Evolutionary conservation across 305 asterid genomes (phyloP).

Genomic region (Euphrasia arctica): DNA sequence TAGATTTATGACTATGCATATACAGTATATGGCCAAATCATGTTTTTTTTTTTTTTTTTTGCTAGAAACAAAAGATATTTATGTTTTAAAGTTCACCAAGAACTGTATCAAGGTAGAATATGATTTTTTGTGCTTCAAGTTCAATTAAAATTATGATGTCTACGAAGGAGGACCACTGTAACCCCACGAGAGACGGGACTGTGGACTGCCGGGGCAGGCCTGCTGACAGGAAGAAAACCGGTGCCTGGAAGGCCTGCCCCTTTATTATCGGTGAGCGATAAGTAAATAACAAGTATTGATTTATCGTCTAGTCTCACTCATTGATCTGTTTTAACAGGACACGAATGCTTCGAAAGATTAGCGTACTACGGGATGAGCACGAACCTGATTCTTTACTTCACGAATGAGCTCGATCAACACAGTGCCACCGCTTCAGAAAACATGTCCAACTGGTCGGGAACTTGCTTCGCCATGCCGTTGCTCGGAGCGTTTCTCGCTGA

Average conservation of each 20-base stretch:
- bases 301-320: too few species aligned
- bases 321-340: conserved; percentile 3
- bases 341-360: conserved; percentile 26
- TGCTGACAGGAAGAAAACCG: not conserved
- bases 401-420: conserved; percentile 7
- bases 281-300: too few species aligned
- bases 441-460: conserved; percentile 2
- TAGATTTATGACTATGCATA: too few species aligned
- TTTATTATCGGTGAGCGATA: not conserved
- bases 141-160: too few species aligned
- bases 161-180: too few species aligned
- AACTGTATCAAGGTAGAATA: too few species aligned
- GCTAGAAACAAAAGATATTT: too few species aligned
- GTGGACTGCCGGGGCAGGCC: not conserved
- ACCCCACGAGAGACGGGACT: not conserved
- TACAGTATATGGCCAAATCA: too few species aligned
- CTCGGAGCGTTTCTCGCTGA: conserved; percentile 8
- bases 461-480: conserved; percentile 3
- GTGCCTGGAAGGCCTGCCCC: not conserved
- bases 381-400: conserved; percentile 21
- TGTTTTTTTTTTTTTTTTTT: too few species aligned
- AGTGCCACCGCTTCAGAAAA: conserved; percentile 14
- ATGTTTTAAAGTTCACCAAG: too few species aligned
- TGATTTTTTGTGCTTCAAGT: too few species aligned
- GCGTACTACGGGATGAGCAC: conserved; percentile 27